Evolutionary conservation across 371 early-diverging fungal species (phyloP).

Genomic region (Lichtheimia ramosa): DNA sequence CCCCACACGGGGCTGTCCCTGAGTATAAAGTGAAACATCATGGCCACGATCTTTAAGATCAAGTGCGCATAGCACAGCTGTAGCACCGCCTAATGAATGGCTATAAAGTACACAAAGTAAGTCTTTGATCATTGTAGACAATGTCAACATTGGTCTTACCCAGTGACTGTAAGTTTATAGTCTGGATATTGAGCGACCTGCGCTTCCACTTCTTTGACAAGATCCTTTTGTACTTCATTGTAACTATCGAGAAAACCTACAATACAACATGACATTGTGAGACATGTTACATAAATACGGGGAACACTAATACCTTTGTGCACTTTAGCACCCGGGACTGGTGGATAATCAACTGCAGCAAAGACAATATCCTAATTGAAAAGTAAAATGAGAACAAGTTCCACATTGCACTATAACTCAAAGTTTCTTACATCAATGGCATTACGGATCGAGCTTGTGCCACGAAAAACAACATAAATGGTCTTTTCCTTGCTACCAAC

Average conservation of each 20-base stretch:
- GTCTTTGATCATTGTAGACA: too few species aligned
- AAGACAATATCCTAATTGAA: conserved; percentile 10
- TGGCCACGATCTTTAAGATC: conserved; percentile 16
- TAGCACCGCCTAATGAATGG: conserved; percentile 23
- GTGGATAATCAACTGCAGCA: conserved; percentile 8
- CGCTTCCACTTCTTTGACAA: conserved; percentile 1
- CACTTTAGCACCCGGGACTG: conserved; percentile 13
- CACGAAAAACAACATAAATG: conserved; percentile 20
- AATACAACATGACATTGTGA: background rate
- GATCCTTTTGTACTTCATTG: conserved; percentile 7
- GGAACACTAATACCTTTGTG: conserved; percentile 12
- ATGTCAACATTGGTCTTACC: conserved; percentile 8
- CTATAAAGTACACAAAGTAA: background rate
- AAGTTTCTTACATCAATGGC: too few species aligned
- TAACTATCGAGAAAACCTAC: conserved; percentile 20
- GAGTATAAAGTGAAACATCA: background rate
- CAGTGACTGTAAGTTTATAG: conserved; percentile 20
- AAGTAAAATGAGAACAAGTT: background rate
- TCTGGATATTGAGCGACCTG: conserved; percentile 16
- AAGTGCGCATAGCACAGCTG: conserved; percentile 16
- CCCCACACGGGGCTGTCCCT: conserved; percentile 21
- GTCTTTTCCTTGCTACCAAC: conserved; percentile 15
- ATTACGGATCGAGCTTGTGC: background rate
- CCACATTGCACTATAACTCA: too few species aligned
- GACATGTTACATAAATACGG: too few species aligned